phyloP scores from a whole-genome alignment of 73 alveolate genomes.

The Breviolum minutum region DNA sequence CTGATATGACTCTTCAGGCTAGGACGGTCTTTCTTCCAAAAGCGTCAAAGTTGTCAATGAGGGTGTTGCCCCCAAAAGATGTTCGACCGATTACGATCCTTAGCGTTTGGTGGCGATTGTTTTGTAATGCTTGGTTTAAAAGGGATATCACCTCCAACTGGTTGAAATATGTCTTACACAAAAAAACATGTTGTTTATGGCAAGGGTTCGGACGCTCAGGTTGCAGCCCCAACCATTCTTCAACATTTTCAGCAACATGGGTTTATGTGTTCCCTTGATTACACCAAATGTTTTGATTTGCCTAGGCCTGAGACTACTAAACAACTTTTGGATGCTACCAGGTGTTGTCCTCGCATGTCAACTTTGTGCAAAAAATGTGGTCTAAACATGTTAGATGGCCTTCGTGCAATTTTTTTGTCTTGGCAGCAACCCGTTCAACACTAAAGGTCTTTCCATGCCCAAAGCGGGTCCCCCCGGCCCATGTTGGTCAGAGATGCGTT shows the following conservation, averaged over 20 bases:
- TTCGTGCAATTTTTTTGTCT: not conserved
- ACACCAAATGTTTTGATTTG: slow-evolving; percentile 6
- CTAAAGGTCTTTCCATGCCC: not conserved
- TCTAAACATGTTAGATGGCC: not conserved
- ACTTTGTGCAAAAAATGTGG: not conserved
- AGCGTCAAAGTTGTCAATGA: not conserved
- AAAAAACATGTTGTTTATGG: not conserved
- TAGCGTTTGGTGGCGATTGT: not conserved
- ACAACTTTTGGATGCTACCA: not conserved
- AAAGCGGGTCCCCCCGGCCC: not conserved
- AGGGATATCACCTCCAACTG: not conserved
- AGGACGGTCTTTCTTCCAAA: not conserved
- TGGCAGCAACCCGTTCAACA: not conserved
- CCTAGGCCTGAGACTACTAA: not conserved
- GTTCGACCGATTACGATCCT: not conserved
- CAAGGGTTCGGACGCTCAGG: not conserved
- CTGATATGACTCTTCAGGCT: not conserved
- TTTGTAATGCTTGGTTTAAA: not conserved
- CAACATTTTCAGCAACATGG: not conserved
- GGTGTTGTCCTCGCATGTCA: not conserved
- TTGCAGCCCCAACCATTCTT: not conserved
- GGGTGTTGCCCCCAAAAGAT: not conserved
- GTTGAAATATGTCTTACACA: not conserved
- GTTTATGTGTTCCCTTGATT: not conserved
- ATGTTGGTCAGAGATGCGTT: too few relatives aligned